These are phyloP conservation scores for Neurospora sp. DNA, from an alignment of 495 filamentous ascomycete genomes.

Conservation along the genomic window DNA sequence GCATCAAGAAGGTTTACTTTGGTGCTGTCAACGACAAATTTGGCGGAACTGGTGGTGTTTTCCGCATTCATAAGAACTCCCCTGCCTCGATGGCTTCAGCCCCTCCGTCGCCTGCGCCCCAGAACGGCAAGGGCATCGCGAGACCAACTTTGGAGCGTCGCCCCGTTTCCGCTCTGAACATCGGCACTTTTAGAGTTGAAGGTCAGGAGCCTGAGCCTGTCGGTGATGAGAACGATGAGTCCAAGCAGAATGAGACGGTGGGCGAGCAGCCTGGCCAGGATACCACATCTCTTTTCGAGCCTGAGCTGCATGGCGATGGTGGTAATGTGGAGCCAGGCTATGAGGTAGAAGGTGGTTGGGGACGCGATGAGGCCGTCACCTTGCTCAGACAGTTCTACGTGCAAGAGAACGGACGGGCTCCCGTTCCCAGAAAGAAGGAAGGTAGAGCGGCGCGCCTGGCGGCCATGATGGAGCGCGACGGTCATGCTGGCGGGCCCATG, in stretches of 20 bases:
- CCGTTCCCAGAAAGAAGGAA: slow-evolving; percentile 43
- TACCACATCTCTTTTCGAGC: background rate
- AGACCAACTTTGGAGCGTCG: slow-evolving; percentile 17
- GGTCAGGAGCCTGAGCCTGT: background rate
- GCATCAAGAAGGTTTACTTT: slow-evolving; percentile 76
- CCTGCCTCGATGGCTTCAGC: slow-evolving; percentile 15
- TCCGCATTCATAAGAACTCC: slow-evolving; percentile 73
- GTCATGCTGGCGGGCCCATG: slow-evolving; percentile 19
- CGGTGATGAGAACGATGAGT: slow-evolving; percentile 2
- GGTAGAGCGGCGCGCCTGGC: slow-evolving; percentile 38
- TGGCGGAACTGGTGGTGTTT: slow-evolving; percentile 86
- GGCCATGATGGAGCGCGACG: slow-evolving; percentile 32
- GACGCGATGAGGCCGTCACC: slow-evolving; percentile 81
- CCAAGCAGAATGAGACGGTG: background rate
- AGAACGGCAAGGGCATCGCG: slow-evolving; percentile 20
- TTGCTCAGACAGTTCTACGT: slow-evolving; percentile 88
- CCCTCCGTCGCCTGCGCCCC: slow-evolving; percentile 17
- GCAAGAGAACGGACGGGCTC: slow-evolving; percentile 79
- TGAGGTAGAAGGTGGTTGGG: slow-evolving; percentile 70
- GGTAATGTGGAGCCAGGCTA: slow-evolving; percentile 58
- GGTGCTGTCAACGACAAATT: slow-evolving; percentile 95
- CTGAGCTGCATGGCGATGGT: slow-evolving; percentile 24
- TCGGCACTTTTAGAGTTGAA: background rate
- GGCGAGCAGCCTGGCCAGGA: background rate
- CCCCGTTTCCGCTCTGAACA: slow-evolving; percentile 9